Base-by-base conservation (phyloP, 225 moss, liverwort and hornwort genomes). In the Asterella californica region DNA sequence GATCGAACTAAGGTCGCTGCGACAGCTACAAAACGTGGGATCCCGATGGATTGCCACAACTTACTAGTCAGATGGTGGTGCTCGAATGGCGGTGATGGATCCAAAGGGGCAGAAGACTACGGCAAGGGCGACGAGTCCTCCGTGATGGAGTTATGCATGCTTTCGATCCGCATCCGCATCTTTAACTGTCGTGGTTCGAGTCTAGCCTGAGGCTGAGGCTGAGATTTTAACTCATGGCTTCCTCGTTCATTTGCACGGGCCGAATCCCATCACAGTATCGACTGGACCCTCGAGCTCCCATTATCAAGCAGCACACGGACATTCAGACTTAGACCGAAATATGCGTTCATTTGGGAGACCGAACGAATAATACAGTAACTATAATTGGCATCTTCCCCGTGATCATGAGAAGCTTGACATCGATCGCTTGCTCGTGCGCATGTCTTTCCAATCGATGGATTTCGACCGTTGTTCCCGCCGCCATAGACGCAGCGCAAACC, bases 241-340 rank as follows among this genome's bases (percentile, higher is more conserved):
- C 18, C 34, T 67, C 19, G 34, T 65, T 29, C 17, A 67, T 14
- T 27, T 21, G 33, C 29, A 17, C 34, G 67, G 29, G 10, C 33
- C 15, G 9, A 21, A 36, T 10, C 2, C 12, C 12, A 21, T 5
- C 36, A 67, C 67, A 9, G 33, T 36, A 3, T 6, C 64, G 64
- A 42, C 12, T 52, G 12, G 17, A n/a, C n/a, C 52, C 52, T 52
- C n/a, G n/a, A n/a, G n/a, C 14, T 12, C 17, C 11, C 67, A 32
- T 29, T 33, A 67, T 67, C 67, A 67, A 67, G 67, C 32, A 67
- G 67, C 33, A 67, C 32, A n/a, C n/a, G n/a, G n/a, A n/a, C n/a
- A n/a, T n/a, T n/a, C n/a, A n/a, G n/a, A n/a, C n/a, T n/a, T n/a
- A n/a, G n/a, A n/a, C n/a, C n/a, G n/a, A n/a, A n/a, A n/a, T n/a